A percentile compares a stretch with the other conserved stretches of the same genome.
phyloP scores from a whole-genome alignment of 352 stramenopile genomes.

The Saprolegnia diclina region DNA sequence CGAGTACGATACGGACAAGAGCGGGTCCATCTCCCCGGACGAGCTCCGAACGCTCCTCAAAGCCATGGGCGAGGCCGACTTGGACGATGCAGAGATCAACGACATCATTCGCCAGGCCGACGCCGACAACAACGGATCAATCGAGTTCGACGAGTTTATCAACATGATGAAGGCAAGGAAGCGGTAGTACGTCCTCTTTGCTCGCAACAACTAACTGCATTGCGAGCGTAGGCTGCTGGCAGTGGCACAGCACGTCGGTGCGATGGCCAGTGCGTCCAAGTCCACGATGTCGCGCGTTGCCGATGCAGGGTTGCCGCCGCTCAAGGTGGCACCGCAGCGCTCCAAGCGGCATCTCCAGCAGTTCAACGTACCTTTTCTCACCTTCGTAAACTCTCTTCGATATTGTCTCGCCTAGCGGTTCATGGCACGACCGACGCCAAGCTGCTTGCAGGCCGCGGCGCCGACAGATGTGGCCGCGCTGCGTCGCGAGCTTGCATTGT shows the following conservation, averaged over 20 bases:
- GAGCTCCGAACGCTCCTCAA: constrained; percentile 56
- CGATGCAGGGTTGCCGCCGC: constrained; percentile 38
- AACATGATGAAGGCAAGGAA: constrained; percentile 73
- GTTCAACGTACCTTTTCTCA: constrained; percentile 30
- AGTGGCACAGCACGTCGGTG: constrained; percentile 62
- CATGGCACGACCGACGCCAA: constrained; percentile 47
- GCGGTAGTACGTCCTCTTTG: too few relatives aligned
- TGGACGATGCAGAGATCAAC: constrained; percentile 69
- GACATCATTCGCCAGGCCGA: constrained; percentile 60
- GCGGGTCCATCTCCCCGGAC: constrained; percentile 61
- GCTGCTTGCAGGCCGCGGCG: constrained; percentile 47
- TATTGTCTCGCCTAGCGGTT: constrained; percentile 22
- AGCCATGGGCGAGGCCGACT: constrained; percentile 51
- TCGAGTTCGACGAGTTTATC: constrained; percentile 78
- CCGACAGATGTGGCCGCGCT: constrained; percentile 51
- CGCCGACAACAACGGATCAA: constrained; percentile 61
- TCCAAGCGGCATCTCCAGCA: constrained; percentile 46
- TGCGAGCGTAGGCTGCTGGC: constrained; percentile 35
- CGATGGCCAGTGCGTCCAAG: constrained; percentile 5
- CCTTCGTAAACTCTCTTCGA: too few relatives aligned
- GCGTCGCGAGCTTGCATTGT: constrained; percentile 66
- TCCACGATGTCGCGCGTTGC: constrained; percentile 20
- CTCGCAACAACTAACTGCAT: too few relatives aligned
- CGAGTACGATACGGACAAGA: constrained; percentile 71
- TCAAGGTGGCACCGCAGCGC: constrained; percentile 46